Evolutionary conservation across 2,329 filamentous ascomycete genomes (phyloP).

Genomic region (Pyricularia pennisetigena): DNA sequence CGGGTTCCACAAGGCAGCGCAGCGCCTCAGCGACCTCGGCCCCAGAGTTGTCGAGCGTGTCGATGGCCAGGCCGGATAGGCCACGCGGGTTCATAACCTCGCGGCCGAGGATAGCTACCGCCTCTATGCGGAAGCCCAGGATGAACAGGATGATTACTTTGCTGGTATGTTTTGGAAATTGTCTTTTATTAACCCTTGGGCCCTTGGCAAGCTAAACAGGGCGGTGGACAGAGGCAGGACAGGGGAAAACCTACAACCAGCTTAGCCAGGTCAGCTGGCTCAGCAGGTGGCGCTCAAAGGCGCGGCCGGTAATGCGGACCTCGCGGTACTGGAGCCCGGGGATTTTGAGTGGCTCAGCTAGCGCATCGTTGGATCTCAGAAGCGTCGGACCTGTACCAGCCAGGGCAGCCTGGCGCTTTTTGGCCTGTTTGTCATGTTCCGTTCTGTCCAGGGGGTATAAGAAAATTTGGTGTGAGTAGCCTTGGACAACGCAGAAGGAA

Average conservation of each 20-base stretch:
- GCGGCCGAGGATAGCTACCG: slow-evolving; percentile 57
- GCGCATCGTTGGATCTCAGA: slow-evolving; percentile 36
- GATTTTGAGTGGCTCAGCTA: slow-evolving; percentile 50
- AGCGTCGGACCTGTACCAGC: slow-evolving; percentile 25
- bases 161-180: neutral
- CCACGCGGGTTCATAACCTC: slow-evolving; percentile 66
- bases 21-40: slow-evolving; percentile 41
- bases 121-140: slow-evolving; percentile 57
- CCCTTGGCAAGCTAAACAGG: neutral
- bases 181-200: neutral
- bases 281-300: slow-evolving; percentile 60
- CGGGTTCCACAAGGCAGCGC: slow-evolving; percentile 9
- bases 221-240: too few relatives aligned
- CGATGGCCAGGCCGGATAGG: slow-evolving; percentile 57
- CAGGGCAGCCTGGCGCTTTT: slow-evolving; percentile 44
- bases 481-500: neutral
- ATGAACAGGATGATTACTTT: slow-evolving; percentile 54
- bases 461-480: slow-evolving; percentile 6
- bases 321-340: slow-evolving; percentile 52
- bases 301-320: slow-evolving; percentile 64
- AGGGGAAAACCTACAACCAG: slow-evolving; percentile 38
- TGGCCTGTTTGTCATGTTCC: slow-evolving; percentile 59
- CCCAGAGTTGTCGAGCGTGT: slow-evolving; percentile 60
- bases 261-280: slow-evolving; percentile 58
- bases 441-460: slow-evolving; percentile 35